These are phyloP conservation scores for Suhomyces anneliseae DNA, from an alignment of 1,139 yeast genomes.

Conservation along the genomic window DNA sequence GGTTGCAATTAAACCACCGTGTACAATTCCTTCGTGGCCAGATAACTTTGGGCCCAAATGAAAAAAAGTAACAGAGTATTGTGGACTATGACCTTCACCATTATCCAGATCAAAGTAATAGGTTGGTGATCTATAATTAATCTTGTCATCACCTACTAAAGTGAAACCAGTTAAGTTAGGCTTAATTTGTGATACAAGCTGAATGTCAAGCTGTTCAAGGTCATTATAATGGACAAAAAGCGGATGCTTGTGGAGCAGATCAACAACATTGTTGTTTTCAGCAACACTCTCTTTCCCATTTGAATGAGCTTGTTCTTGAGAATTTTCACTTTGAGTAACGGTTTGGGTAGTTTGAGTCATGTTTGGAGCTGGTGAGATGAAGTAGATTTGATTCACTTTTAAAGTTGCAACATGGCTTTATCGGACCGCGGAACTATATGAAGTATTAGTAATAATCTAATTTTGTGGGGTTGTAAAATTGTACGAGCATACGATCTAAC, in stretches of 20 bases:
- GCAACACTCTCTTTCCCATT: neutral
- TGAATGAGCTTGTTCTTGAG: neutral
- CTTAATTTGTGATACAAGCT: constrained; percentile 18
- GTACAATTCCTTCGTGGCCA: constrained; percentile 54
- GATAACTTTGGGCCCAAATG: constrained; percentile 47
- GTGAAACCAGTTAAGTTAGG: constrained; percentile 43
- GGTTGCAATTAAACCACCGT: constrained; percentile 57
- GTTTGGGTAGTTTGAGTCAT: neutral
- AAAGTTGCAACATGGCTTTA: neutral
- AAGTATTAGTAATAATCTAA: no score
- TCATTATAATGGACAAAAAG: constrained; percentile 3
- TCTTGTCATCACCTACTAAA: constrained; percentile 36
- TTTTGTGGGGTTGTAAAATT: neutral
- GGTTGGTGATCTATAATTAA: constrained; percentile 37
- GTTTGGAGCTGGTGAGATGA: neutral
- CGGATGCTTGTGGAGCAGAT: constrained; percentile 2
- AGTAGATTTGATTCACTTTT: neutral
- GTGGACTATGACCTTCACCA: constrained; percentile 16
- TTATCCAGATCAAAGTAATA: constrained; percentile 36
- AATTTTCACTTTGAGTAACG: neutral
- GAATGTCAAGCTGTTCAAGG: constrained; percentile 1
- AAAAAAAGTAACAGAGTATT: constrained; percentile 41
- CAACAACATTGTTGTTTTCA: neutral
- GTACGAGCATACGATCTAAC: no score
- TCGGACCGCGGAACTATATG: neutral